Evolutionary conservation across 192 early-diverging fungal species (phyloP), one percentile per base, ranked within the genome.

Genomic region (Umbelopsis sp.): DNA sequence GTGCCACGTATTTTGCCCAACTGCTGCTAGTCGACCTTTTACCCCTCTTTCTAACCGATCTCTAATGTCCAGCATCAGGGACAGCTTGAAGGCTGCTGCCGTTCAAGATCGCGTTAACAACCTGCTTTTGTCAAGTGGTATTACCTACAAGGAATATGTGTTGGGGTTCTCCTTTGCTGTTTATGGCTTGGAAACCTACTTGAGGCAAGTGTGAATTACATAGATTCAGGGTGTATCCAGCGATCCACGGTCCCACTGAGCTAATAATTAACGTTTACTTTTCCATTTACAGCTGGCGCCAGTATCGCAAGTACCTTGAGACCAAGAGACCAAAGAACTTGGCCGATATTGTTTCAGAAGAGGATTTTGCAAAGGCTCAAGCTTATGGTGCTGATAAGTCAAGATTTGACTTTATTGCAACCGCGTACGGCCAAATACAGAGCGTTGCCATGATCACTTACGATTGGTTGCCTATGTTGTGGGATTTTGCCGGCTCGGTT

Each of bases 321-420:
- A 82, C 85, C 37, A 73, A 84, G 10, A 84, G 87, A 15, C 97
- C 95, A n/a, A 82, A 81, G 49, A 80, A 86, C 15, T 81, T 98
- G n/a, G 64, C 75, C 21, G 80, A 86, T 52, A 86, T 92, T 71
- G 83, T 96, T 16, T 83, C 87, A 48, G 82, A 89, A 15, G 88
- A 97, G 64, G 87, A 92, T 25, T 97, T 95, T 67, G 67, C 76
- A 41, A 92, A 97, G 78, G 89, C 94, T 15, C 91, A 92, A 66
- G 89, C 85, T 12, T 98, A 98, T 68, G 90, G 92, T 49, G 77
- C 89, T 22, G 97, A 96, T 77, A 97, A 93, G 76, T 84, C 90
- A 52, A 84, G 84, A 30, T 93, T 97, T 76, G 83, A 76, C 8
- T 89, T 98, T 74, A 76, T 96, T 21, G 78, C 81, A 25, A 81